These are phyloP conservation scores for Parathielavia appendiculata DNA, from an alignment of 495 filamentous ascomycete species.

Conservation along the genomic window DNA sequence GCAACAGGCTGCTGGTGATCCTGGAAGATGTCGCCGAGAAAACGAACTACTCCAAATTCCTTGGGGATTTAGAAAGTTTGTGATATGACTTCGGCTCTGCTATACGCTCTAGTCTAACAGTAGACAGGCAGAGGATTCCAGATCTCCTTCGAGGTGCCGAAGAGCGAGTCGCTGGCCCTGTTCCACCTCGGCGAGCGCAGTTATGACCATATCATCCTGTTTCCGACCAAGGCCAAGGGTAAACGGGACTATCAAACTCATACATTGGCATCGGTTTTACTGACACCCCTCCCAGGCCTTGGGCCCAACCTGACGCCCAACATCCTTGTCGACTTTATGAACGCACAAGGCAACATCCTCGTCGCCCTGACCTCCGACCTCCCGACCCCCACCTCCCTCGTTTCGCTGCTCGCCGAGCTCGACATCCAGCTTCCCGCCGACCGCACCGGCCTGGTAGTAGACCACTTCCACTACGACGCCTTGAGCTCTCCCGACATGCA, in stretches of 20 bases:
- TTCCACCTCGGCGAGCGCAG: slow-evolving; percentile 82
- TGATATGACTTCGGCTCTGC: neutral
- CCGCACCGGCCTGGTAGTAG: slow-evolving; percentile 74
- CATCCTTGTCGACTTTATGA: slow-evolving; percentile 83
- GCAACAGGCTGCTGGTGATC: slow-evolving; percentile 77
- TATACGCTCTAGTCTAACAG: slow-evolving; percentile 17
- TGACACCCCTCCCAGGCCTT: slow-evolving; percentile 58
- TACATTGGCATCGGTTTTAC: neutral
- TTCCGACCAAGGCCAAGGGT: slow-evolving; percentile 88
- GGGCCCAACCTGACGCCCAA: slow-evolving; percentile 84
- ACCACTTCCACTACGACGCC: slow-evolving; percentile 92
- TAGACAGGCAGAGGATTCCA: slow-evolving; percentile 72
- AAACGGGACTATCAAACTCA: slow-evolving; percentile 5
- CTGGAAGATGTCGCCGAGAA: slow-evolving; percentile 78
- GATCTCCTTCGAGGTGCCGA: slow-evolving; percentile 75
- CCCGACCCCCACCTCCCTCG: slow-evolving; percentile 68
- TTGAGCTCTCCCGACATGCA: slow-evolving; percentile 72
- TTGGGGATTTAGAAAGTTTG: slow-evolving; percentile 74
- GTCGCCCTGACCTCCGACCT: slow-evolving; percentile 73
- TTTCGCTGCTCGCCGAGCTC: slow-evolving; percentile 81
- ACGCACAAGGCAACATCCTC: slow-evolving; percentile 86
- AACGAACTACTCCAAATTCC: slow-evolving; percentile 72
- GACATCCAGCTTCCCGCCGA: slow-evolving; percentile 86
- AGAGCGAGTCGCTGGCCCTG: slow-evolving; percentile 72
- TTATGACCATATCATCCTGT: slow-evolving; percentile 85